Evolutionary conservation across 23 red algal genomes (phyloP).

Genomic region (Cyanidiococcus yangmingshanensis): DNA sequence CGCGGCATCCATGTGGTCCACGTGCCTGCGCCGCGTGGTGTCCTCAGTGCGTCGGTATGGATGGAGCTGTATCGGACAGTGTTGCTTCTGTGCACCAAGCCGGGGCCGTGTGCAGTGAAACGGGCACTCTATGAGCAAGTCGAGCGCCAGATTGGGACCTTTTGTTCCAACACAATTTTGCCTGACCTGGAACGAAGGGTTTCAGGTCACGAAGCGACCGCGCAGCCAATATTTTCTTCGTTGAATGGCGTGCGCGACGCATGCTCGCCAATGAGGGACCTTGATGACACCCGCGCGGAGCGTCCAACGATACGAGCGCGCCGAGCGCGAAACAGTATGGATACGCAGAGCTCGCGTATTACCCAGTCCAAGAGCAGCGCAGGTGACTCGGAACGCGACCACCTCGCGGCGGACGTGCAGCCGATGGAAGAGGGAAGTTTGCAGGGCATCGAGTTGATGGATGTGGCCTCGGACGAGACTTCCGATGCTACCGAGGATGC

Average conservation of each 20-base stretch:
- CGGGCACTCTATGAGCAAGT: constrained; percentile 7
- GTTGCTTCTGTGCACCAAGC: not conserved
- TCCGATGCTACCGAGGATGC: not conserved
- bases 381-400: not conserved
- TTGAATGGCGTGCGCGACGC: not conserved
- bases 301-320: not conserved
- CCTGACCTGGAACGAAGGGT: not conserved
- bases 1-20: not conserved
- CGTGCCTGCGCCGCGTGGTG: constrained; percentile 8
- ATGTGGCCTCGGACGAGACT: not conserved
- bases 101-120: constrained; percentile 2
- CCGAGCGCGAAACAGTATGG: not conserved
- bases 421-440: not conserved
- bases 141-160: not conserved
- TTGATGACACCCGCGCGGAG: not conserved
- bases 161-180: not conserved
- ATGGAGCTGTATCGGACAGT: constrained; percentile 13
- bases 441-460: not conserved
- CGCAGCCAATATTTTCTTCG: not conserved
- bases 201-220: not conserved
- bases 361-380: not conserved
- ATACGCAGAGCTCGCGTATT: not conserved
- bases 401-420: not conserved
- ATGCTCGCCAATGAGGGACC: not conserved
- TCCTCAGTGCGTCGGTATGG: constrained; percentile 1